Percentiles rank a stretch among this genome's conserved stretches.
Evolutionary conservation across 2,329 filamentous ascomycete genomes (phyloP).

Genomic region (Fusarium sp.): DNA sequence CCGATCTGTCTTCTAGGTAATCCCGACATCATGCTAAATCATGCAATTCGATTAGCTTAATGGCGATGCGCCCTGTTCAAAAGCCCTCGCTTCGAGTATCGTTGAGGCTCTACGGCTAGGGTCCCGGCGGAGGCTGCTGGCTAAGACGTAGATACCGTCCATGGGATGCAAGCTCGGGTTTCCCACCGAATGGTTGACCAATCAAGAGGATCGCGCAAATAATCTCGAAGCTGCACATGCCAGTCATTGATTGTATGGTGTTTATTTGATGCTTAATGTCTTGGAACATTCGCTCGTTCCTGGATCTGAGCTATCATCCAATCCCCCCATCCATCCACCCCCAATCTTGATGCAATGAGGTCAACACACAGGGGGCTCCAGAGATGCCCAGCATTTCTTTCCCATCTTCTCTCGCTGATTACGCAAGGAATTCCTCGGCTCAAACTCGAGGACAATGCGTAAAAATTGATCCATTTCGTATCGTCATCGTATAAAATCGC

Average conservation of each 20-base stretch:
- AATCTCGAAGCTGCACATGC: neutral
- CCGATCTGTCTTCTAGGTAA: neutral
- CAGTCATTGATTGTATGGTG: neutral
- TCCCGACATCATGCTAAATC: neutral
- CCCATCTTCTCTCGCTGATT: slow-evolving; percentile 13
- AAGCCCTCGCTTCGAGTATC: neutral
- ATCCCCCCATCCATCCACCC: neutral
- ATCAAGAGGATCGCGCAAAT: neutral
- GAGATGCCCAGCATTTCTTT: neutral
- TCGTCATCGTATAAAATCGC: slow-evolving; percentile 29
- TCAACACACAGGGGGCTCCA: neutral
- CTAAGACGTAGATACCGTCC: neutral
- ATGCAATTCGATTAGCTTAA: neutral
- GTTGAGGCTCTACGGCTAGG: neutral
- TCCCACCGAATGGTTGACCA: slow-evolving; percentile 12
- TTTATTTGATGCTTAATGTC: slow-evolving; percentile 4
- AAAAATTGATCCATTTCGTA: slow-evolving; percentile 14
- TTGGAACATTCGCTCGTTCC: neutral
- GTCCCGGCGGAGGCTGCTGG: neutral
- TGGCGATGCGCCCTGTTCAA: neutral
- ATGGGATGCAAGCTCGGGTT: slow-evolving; percentile 1
- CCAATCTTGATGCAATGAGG: neutral
- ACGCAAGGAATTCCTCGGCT: slow-evolving; percentile 29
- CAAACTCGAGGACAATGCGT: neutral
- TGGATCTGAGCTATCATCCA: neutral